Percentiles rank a stretch among this genome's conserved stretches.
phyloP scores from a whole-genome alignment of 2,329 filamentous ascomycete genomes.

The Arthroderma sp. region DNA sequence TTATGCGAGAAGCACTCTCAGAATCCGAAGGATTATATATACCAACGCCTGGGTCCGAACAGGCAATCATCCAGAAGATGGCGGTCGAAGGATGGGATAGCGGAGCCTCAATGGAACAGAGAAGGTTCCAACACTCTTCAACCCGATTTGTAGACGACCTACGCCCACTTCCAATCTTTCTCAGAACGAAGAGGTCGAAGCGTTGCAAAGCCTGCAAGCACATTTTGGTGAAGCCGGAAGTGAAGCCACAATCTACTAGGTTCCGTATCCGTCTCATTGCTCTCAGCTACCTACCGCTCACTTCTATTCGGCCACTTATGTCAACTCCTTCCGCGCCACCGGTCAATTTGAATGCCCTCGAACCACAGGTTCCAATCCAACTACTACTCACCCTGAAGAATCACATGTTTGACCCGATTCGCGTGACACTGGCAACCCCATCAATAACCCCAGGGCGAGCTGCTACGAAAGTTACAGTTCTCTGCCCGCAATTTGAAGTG shows the following conservation, averaged over 20 bases:
- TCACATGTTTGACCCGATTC: conserved; percentile 81
- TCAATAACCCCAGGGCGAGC: conserved; percentile 64
- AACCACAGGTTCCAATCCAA: conserved; percentile 47
- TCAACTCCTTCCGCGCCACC: conserved; percentile 28
- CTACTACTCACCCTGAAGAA: conserved; percentile 87
- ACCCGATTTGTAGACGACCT: conserved; percentile 59
- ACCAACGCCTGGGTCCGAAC: conserved; percentile 47
- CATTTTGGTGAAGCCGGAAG: conserved; percentile 87
- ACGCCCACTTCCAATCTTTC: conserved; percentile 65
- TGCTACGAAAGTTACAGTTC: conserved; percentile 68
- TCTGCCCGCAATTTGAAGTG: conserved; percentile 89
- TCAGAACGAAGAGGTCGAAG: conserved; percentile 87
- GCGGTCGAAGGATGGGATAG: conserved; percentile 48
- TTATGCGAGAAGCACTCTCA: conserved; percentile 68
- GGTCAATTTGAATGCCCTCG: conserved; percentile 35
- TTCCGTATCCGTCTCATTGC: conserved; percentile 90
- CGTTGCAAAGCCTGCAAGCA: conserved; percentile 85
- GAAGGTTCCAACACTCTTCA: conserved; percentile 35
- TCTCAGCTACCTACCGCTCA: conserved; percentile 71
- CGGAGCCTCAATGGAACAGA: conserved; percentile 44
- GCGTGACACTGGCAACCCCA: conserved; percentile 76
- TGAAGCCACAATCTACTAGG: conserved; percentile 73
- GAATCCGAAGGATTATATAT: conserved; percentile 58
- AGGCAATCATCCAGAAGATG: conserved; percentile 46
- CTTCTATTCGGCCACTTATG: conserved; percentile 50